phyloP scores from a whole-genome alignment of 257 asterid genomes.

The Parsonsia alboflavescens region DNA sequence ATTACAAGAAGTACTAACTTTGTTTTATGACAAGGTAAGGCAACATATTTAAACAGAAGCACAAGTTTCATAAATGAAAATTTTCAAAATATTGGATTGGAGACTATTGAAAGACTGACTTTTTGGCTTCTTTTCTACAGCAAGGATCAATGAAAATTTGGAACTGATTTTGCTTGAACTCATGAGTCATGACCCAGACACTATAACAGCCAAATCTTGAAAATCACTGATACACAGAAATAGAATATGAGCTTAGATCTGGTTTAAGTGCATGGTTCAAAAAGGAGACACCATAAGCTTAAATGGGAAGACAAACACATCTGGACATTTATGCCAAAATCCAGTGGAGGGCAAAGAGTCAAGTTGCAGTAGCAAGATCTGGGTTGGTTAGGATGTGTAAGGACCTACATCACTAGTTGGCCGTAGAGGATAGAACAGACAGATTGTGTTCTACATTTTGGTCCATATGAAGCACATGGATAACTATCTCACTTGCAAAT shows the following conservation, averaged over 20 bases:
- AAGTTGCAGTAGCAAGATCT: not conserved
- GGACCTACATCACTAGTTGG: no score
- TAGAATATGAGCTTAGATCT: not conserved
- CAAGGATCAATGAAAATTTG: not conserved
- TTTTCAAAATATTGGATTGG: not conserved
- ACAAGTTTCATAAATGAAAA: no score
- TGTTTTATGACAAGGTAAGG: not conserved
- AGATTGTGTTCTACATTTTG: not conserved
- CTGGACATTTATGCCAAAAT: not conserved
- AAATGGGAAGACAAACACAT: not conserved
- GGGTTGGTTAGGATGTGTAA: no score
- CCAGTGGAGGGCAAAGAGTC: not conserved
- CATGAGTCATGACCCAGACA: not conserved
- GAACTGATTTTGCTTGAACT: not conserved
- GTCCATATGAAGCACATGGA: not conserved
- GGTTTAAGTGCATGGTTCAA: not conserved
- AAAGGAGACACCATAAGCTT: not conserved
- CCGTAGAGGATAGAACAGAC: no score
- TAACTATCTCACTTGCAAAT: not conserved
- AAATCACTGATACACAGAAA: not conserved
- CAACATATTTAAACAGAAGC: not conserved
- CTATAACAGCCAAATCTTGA: not conserved
- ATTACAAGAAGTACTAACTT: not conserved
- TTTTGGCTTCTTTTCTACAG: not conserved
- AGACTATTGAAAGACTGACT: not conserved